Conservation (phyloP, 2,329 filamentous ascomycete genomes). For the Cryoendolithus antarcticus region DNA sequence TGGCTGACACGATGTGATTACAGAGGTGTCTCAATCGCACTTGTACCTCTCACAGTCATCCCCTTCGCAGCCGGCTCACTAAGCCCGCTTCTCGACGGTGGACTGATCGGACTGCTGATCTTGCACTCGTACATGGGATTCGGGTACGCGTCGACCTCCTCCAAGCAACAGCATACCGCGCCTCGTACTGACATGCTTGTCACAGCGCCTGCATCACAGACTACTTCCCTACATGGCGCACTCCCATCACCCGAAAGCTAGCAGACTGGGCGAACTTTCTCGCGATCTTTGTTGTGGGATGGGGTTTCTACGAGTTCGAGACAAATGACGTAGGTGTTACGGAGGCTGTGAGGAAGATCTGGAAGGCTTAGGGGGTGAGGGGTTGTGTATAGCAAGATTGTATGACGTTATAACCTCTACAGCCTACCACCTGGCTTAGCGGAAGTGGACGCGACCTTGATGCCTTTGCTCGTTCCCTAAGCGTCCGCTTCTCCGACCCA, state of each 20-base stretch:
- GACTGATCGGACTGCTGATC: constrained; percentile 70
- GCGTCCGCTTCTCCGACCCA: too few relatives aligned
- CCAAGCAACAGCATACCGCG: too few relatives aligned
- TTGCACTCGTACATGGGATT: constrained; percentile 95
- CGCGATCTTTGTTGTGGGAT: constrained; percentile 66
- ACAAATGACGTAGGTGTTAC: constrained; percentile 95
- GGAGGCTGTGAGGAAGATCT: constrained; percentile 76
- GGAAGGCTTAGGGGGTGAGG: constrained; percentile 54
- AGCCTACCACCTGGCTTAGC: too few relatives aligned
- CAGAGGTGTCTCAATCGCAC: constrained; percentile 51
- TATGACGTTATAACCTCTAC: too few relatives aligned
- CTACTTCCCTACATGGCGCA: constrained; percentile 66
- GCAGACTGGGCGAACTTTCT: constrained; percentile 68
- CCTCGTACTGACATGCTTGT: constrained; percentile 1
- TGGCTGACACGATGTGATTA: not conserved
- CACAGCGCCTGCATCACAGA: constrained; percentile 64
- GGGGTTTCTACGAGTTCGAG: constrained; percentile 96
- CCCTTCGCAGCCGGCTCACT: constrained; percentile 87
- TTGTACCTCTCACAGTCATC: constrained; percentile 76
- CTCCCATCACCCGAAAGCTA: constrained; percentile 54
- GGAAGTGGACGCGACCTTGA: too few relatives aligned
- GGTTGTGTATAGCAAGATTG: too few relatives aligned
- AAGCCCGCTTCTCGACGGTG: constrained; percentile 77
- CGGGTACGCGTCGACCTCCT: too few relatives aligned
- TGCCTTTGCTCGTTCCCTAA: too few relatives aligned